These are phyloP conservation scores for Citrullus mucosospermus DNA, from an alignment of 306 rosid genomes.

Conservation along the genomic window DNA sequence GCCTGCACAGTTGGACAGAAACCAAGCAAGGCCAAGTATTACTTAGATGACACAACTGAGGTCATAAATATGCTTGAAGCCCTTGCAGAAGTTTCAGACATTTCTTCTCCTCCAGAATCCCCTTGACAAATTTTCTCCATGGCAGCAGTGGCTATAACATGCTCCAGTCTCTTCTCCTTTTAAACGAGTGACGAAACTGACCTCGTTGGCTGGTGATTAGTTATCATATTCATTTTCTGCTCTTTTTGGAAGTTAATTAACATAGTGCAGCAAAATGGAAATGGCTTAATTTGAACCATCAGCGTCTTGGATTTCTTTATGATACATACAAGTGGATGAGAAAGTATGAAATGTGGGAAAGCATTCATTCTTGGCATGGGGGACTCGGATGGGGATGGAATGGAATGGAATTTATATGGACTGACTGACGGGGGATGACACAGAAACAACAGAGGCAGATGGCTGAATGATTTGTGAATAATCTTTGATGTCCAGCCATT, in stretches of 20 bases:
- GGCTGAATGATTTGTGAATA: slow-evolving; percentile 8
- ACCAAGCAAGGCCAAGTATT: slow-evolving; percentile 66
- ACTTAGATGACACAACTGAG: slow-evolving; percentile 49
- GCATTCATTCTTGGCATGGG: background rate
- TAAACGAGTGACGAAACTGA: background rate
- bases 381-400: background rate
- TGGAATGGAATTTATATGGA: background rate
- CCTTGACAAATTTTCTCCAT: slow-evolving; percentile 1
- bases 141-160: background rate
- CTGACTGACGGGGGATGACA: background rate
- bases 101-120: slow-evolving; percentile 21
- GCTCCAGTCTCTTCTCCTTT: slow-evolving; percentile 6
- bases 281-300: background rate
- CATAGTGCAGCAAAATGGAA: background rate
- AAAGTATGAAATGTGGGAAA: background rate
- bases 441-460: background rate
- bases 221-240: slow-evolving; percentile 7
- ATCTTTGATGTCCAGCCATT: background rate
- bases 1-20: slow-evolving; percentile 71
- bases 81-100: slow-evolving; percentile 36
- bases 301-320: background rate
- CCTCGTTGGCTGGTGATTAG: background rate
- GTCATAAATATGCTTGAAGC: slow-evolving; percentile 47
- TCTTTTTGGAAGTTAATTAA: background rate
- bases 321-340: background rate